phyloP scores from a whole-genome alignment of 345 rosid genomes.

The Eucalyptus microcorys region DNA sequence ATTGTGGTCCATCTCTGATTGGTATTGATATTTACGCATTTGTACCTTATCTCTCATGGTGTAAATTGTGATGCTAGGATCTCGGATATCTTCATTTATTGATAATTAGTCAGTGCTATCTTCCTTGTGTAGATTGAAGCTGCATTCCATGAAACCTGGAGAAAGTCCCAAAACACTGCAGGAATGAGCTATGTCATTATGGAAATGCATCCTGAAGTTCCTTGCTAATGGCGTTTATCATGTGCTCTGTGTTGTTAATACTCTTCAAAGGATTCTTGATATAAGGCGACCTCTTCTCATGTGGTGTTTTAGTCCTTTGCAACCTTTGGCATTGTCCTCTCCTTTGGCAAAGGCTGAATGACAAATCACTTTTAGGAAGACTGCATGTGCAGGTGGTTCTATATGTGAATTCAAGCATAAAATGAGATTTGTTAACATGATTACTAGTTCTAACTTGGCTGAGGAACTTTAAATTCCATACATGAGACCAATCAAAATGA shows the following conservation, averaged over 20 bases:
- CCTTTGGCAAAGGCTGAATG: neutral
- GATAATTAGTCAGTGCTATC: neutral
- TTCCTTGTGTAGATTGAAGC: neutral
- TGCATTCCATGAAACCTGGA: neutral
- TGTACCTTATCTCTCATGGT: neutral
- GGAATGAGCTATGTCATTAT: neutral
- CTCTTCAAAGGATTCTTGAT: neutral
- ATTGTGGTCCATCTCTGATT: no score
- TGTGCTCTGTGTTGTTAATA: neutral
- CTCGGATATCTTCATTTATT: neutral
- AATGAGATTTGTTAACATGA: no score
- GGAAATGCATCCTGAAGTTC: neutral
- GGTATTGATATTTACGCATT: no score
- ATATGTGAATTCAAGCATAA: no score
- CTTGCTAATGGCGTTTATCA: neutral
- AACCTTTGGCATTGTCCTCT: neutral
- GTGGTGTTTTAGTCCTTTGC: neutral
- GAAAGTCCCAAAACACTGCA: neutral
- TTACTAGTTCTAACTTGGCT: no score
- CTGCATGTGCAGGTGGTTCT: neutral
- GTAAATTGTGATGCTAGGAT: neutral
- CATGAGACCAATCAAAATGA: no score
- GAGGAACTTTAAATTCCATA: no score
- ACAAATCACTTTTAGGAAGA: neutral
- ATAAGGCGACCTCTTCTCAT: neutral